Evolutionary conservation across 2,329 filamentous ascomycete genomes (phyloP).

Genomic region (Cryoendolithus antarcticus): DNA sequence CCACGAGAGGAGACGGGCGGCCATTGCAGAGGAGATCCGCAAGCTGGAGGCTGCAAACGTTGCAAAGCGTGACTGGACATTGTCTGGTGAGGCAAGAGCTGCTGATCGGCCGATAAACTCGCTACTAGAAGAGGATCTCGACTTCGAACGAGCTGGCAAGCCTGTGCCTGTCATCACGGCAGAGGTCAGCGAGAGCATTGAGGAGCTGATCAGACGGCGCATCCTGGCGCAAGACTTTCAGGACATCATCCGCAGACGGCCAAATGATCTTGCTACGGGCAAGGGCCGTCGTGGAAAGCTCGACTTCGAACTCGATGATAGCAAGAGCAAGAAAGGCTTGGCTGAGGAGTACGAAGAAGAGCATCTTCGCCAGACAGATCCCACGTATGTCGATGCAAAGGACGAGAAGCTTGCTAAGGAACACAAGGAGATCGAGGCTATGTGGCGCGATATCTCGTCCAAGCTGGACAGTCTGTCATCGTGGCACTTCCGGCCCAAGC

Average conservation of each 20-base stretch:
- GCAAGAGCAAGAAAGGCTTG: slow-evolving; percentile 73
- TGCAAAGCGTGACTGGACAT: slow-evolving; percentile 83
- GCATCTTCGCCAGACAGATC: slow-evolving; percentile 65
- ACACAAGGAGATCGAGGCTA: slow-evolving; percentile 65
- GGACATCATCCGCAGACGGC: slow-evolving; percentile 71
- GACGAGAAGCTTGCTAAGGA: slow-evolving; percentile 66
- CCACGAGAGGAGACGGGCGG: slow-evolving; percentile 77
- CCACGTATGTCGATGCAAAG: slow-evolving; percentile 66
- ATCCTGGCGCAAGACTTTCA: slow-evolving; percentile 87
- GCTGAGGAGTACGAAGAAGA: slow-evolving; percentile 93
- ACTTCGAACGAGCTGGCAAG: slow-evolving; percentile 91
- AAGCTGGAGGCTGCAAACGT: slow-evolving; percentile 81
- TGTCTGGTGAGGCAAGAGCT: slow-evolving; percentile 77
- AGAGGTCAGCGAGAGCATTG: slow-evolving; percentile 80
- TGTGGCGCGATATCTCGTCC: slow-evolving; percentile 71
- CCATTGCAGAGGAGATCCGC: slow-evolving; percentile 79
- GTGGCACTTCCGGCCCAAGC: slow-evolving; percentile 91
- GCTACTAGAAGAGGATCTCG: slow-evolving; percentile 82
- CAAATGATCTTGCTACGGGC: slow-evolving; percentile 56
- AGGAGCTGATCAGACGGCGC: slow-evolving; percentile 84
- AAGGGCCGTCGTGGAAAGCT: slow-evolving; percentile 53
- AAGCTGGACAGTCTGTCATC: slow-evolving; percentile 82
- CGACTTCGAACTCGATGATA: slow-evolving; percentile 66
- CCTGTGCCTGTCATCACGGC: slow-evolving; percentile 88
- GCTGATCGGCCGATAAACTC: slow-evolving; percentile 79